Base-by-base conservation (phyloP, 768 basidiomycete species). In the Russula compacta region DNA sequence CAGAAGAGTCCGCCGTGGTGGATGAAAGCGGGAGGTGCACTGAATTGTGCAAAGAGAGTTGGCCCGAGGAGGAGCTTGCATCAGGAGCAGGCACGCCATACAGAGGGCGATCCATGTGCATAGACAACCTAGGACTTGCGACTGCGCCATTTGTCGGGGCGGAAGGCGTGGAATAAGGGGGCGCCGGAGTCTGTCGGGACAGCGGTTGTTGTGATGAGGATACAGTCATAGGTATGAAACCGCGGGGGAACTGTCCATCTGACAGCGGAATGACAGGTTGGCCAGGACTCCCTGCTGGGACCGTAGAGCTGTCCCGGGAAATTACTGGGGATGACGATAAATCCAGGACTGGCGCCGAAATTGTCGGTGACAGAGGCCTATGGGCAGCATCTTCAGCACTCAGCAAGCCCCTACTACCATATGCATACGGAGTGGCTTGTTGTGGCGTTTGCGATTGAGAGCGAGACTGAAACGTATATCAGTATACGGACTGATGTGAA, bases 401-500 rank as follows among this genome's bases (percentile, higher is more conserved):
- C 21, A 66, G 49, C 39, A 61, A 59, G 14, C 33, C 32, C n/a
- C 60, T 14, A 29, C 50, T 10, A 29, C 40, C 56, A 4, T 35
- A 19, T 11, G n/a, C n/a, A 46, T 35, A 17, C 21, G 64, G 66
- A 14, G 63, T 61, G 44, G 48, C 56, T 46, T 65, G 64, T 46
- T 65, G 64, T 12, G 64, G 64, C 3, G 66, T 66, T 47, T 65
- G 63, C n/a, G 66, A 61, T n/a, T 51, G 53, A 38, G 60, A 36
- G 35, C 65, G 65, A 36, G 65, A 66, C 65, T 66, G 32, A n/a
- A 17, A 24, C 2, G 14, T 15, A 51, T 10, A 9, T 53, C 21
- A 57, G 42, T 44, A 39, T 50, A 11, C 17, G 7, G 14, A 35
- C 19, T 4, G 32, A 29, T 32, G 21, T 40, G 1, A 32, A 47